Conservation (phyloP, 768 basidiomycete species). For the Lactarius akahatsu region DNA sequence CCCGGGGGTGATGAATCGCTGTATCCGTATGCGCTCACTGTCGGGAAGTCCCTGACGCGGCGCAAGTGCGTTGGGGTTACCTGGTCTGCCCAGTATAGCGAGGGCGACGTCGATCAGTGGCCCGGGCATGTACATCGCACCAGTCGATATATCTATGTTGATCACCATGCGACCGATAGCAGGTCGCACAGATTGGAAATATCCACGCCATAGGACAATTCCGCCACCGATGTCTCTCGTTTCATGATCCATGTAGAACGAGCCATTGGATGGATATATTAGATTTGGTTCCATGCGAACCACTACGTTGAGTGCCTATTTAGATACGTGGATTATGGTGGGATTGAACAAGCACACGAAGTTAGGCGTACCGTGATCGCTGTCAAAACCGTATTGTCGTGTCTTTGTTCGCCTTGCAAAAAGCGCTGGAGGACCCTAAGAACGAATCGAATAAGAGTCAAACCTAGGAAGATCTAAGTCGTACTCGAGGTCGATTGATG, state of each 20-base stretch:
- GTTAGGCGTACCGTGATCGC: slow-evolving; percentile 54
- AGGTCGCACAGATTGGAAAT: slow-evolving; percentile 77
- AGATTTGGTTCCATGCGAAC: slow-evolving; percentile 72
- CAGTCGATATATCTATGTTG: slow-evolving; percentile 78
- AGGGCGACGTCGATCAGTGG: slow-evolving; percentile 56
- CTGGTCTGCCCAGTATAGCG: slow-evolving; percentile 46
- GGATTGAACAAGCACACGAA: not conserved
- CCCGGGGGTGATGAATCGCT: slow-evolving; percentile 57
- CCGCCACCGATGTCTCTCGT: slow-evolving; percentile 58
- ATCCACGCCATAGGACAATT: slow-evolving; percentile 73
- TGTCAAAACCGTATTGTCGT: slow-evolving; percentile 66
- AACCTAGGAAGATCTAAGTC: slow-evolving; percentile 38
- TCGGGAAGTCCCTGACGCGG: slow-evolving; percentile 47
- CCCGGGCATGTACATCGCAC: slow-evolving; percentile 71
- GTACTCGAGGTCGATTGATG: slow-evolving; percentile 84
- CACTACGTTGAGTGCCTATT: slow-evolving; percentile 69
- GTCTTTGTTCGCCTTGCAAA: slow-evolving; percentile 60
- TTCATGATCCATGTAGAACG: slow-evolving; percentile 66
- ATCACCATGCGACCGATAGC: slow-evolving; percentile 61
- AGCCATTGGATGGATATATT: slow-evolving; percentile 69
- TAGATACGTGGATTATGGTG: slow-evolving; percentile 4
- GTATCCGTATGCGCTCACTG: slow-evolving; percentile 52
- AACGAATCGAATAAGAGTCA: not conserved
- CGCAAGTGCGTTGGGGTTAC: slow-evolving; percentile 39
- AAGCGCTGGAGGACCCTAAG: slow-evolving; percentile 62